These are phyloP conservation scores for Lotmaria passim DNA, from an alignment of 208 protist species.

Conservation along the genomic window DNA sequence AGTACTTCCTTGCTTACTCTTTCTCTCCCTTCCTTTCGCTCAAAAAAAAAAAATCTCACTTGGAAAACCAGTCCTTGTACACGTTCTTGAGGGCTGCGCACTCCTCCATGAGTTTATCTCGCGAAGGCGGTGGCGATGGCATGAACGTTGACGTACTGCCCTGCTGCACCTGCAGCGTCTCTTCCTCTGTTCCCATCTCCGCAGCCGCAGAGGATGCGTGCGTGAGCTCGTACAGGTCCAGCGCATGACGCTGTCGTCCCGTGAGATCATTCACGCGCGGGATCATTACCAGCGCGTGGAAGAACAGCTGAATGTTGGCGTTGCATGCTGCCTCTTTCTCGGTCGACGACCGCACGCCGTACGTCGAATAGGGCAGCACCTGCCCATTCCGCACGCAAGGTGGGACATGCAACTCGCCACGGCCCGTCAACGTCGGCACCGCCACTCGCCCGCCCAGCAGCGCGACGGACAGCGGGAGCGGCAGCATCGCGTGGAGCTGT, in stretches of 20 bases:
- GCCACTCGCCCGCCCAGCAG: constrained; percentile 78
- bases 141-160: neutral
- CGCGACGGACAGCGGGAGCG: constrained; percentile 74
- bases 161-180: neutral
- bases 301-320: constrained; percentile 27
- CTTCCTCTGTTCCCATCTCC: neutral
- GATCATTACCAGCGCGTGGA: constrained; percentile 79
- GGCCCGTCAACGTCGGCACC: constrained; percentile 55
- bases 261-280: constrained; percentile 57
- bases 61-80: constrained; percentile 74
- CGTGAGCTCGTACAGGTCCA: constrained; percentile 49
- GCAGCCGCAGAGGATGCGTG: neutral
- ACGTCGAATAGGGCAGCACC: constrained; percentile 43
- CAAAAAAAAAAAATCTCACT: too few relatives aligned
- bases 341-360: too few relatives aligned
- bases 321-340: constrained; percentile 6
- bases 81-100: constrained; percentile 53
- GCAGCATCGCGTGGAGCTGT: constrained; percentile 81
- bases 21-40: too few relatives aligned
- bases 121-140: neutral
- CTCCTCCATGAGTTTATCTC: constrained; percentile 25
- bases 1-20: too few relatives aligned
- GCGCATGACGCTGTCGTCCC: constrained; percentile 58
- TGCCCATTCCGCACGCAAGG: constrained; percentile 81
- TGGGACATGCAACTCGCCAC: constrained; percentile 56